Evolutionary conservation across 352 stramenopile species (phyloP).

Genomic region (Globisporangium viniferum): DNA sequence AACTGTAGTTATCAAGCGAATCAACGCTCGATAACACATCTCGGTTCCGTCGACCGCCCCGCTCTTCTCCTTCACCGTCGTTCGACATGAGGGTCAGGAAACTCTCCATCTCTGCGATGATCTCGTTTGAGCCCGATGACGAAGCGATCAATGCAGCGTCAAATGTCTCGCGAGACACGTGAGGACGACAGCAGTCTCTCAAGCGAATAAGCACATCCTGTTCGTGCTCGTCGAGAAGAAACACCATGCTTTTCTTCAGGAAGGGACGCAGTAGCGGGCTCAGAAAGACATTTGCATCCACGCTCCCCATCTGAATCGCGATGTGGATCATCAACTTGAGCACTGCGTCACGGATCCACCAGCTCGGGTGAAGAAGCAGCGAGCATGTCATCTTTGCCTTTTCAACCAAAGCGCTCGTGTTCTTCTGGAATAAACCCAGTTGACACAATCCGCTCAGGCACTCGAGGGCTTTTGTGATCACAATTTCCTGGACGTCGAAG

Average conservation of each 20-base stretch:
- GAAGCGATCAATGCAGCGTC: conserved; percentile 74
- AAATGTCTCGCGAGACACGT: conserved; percentile 84
- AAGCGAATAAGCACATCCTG: conserved; percentile 51
- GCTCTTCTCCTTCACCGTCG: conserved; percentile 30
- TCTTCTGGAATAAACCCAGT: conserved; percentile 90
- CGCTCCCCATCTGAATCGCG: conserved; percentile 81
- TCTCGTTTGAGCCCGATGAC: conserved; percentile 41
- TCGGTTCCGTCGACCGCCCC: conserved; percentile 25
- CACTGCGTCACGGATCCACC: conserved; percentile 85
- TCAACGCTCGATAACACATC: conserved; percentile 65
- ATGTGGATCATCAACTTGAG: conserved; percentile 87
- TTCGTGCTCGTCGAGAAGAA: conserved; percentile 62
- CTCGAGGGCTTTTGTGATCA: conserved; percentile 91
- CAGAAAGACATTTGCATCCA: conserved; percentile 92
- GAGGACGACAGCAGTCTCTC: conserved; percentile 54
- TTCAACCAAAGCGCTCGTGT: conserved; percentile 75
- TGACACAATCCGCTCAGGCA: conserved; percentile 91
- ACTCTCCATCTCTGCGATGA: conserved; percentile 55
- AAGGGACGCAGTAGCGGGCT: conserved; percentile 87
- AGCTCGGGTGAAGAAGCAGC: conserved; percentile 85
- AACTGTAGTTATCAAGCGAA: conserved; percentile 57
- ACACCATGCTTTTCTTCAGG: conserved; percentile 82
- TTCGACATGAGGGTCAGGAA: conserved; percentile 27
- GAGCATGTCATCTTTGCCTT: conserved; percentile 82
- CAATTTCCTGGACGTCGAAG: conserved; percentile 95